These are phyloP conservation scores for Globisporangium apiculatum DNA, from an alignment of 352 stramenopile genomes.

Conservation along the genomic window DNA sequence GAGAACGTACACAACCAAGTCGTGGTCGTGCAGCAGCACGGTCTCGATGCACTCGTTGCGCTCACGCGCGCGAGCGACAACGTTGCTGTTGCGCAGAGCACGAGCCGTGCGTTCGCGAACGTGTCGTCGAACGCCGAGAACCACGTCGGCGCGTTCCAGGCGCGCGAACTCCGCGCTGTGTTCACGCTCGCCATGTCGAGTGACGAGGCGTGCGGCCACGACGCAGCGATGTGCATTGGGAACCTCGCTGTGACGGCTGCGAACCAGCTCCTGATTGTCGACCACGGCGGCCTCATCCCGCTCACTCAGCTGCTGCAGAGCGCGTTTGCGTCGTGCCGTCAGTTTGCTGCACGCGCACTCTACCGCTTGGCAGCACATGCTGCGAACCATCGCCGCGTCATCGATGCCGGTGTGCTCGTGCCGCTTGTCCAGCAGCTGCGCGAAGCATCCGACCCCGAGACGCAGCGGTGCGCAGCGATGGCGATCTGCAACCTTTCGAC, in stretches of 20 bases:
- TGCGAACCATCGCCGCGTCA: slow-evolving; percentile 85
- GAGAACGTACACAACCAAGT: slow-evolving; percentile 91
- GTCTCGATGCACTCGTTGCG: slow-evolving; percentile 58
- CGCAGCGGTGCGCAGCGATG: slow-evolving; percentile 76
- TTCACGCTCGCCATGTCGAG: slow-evolving; percentile 61
- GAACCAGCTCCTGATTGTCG: slow-evolving; percentile 87
- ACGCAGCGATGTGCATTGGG: slow-evolving; percentile 89
- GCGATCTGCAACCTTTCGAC: slow-evolving; percentile 83
- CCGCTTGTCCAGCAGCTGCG: slow-evolving; percentile 66
- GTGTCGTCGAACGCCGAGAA: slow-evolving; percentile 92
- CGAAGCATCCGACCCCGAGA: slow-evolving; percentile 43
- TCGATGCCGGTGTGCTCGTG: slow-evolving; percentile 75
- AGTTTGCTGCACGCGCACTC: slow-evolving; percentile 83
- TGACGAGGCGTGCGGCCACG: slow-evolving; percentile 86
- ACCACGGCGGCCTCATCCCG: slow-evolving; percentile 77
- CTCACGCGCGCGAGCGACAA: slow-evolving; percentile 60
- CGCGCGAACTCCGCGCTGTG: slow-evolving; percentile 67
- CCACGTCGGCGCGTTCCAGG: slow-evolving; percentile 81
- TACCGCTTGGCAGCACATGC: slow-evolving; percentile 83
- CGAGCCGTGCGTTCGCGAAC: slow-evolving; percentile 86
- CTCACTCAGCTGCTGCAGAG: slow-evolving; percentile 77
- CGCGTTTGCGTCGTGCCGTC: slow-evolving; percentile 59
- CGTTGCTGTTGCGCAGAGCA: slow-evolving; percentile 79
- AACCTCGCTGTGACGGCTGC: slow-evolving; percentile 91
- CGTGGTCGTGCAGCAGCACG: slow-evolving; percentile 70